These are phyloP conservation scores for Phalaenopsis aphrodite DNA, from an alignment of 106 monocot species.

Conservation along the genomic window DNA sequence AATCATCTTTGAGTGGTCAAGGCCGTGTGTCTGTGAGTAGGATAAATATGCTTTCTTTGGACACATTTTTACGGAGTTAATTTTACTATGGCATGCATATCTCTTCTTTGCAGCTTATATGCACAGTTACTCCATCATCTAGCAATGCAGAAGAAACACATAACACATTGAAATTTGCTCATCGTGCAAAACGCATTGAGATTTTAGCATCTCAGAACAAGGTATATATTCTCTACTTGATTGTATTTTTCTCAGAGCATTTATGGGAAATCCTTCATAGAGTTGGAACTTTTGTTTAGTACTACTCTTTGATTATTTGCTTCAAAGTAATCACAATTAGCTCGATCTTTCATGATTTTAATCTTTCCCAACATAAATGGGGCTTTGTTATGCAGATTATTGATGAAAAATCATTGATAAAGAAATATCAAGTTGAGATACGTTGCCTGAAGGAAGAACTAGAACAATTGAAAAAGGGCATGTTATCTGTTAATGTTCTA, in stretches of 20 bases:
- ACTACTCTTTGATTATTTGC: not conserved
- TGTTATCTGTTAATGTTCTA: slow-evolving; percentile 36
- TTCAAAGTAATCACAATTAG: not conserved
- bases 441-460: slow-evolving; percentile 75
- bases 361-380: not conserved
- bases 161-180: slow-evolving; percentile 91
- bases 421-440: slow-evolving; percentile 94
- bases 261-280: not conserved
- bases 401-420: slow-evolving; percentile 88
- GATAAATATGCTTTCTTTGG: not conserved
- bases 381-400: slow-evolving; percentile 49
- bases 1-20: slow-evolving; percentile 91
- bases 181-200: slow-evolving; percentile 82
- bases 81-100: not conserved
- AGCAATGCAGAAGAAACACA: slow-evolving; percentile 94
- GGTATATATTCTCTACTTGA: slow-evolving; percentile 18
- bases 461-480: slow-evolving; percentile 66
- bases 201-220: slow-evolving; percentile 95
- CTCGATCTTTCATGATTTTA: not conserved
- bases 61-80: slow-evolving; percentile 1
- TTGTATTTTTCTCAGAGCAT: not conserved
- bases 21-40: slow-evolving; percentile 85
- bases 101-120: slow-evolving; percentile 50
- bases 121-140: slow-evolving; percentile 88
- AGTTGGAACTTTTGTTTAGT: not conserved